These are phyloP conservation scores for Cerrena zonata DNA, from an alignment of 1,284 basidiomycete species.

Conservation along the genomic window DNA sequence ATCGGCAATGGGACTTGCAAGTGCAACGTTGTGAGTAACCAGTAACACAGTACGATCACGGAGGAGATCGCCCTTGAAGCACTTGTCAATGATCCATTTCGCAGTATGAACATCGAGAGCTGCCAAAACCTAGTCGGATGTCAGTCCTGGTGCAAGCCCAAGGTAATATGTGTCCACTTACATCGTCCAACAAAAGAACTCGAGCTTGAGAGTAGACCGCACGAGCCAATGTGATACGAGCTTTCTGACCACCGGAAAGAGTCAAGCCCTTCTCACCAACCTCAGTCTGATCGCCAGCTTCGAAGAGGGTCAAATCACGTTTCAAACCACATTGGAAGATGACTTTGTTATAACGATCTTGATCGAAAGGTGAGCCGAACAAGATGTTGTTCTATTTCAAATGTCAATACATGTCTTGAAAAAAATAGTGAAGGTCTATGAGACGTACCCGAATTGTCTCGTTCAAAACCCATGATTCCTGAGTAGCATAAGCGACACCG, in stretches of 20 bases:
- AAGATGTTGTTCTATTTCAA: constrained; percentile 41
- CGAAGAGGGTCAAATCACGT: constrained; percentile 58
- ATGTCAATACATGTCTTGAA: neutral
- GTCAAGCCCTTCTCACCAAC: constrained; percentile 64
- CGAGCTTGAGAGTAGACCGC: constrained; percentile 62
- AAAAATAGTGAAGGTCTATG: neutral
- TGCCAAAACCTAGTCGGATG: constrained; percentile 35
- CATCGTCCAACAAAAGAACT: constrained; percentile 62
- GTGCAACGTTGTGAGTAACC: constrained; percentile 70
- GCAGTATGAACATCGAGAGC: constrained; percentile 63
- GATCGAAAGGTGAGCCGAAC: constrained; percentile 38
- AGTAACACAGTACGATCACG: constrained; percentile 66
- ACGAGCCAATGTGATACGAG: constrained; percentile 68
- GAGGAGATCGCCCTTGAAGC: constrained; percentile 65
- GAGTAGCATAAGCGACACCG: constrained; percentile 70
- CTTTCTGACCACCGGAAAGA: constrained; percentile 31
- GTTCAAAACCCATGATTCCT: constrained; percentile 73
- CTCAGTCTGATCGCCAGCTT: constrained; percentile 70
- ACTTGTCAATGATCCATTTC: constrained; percentile 71
- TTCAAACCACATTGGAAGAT: constrained; percentile 60
- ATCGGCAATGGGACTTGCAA: constrained; percentile 58
- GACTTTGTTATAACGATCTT: constrained; percentile 42
- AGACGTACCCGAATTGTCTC: constrained; percentile 32
- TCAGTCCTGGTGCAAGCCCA: neutral
- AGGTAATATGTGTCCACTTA: constrained; percentile 27